phyloP scores from a whole-genome alignment of 345 rosid genomes.

The Jatropha curcas region DNA sequence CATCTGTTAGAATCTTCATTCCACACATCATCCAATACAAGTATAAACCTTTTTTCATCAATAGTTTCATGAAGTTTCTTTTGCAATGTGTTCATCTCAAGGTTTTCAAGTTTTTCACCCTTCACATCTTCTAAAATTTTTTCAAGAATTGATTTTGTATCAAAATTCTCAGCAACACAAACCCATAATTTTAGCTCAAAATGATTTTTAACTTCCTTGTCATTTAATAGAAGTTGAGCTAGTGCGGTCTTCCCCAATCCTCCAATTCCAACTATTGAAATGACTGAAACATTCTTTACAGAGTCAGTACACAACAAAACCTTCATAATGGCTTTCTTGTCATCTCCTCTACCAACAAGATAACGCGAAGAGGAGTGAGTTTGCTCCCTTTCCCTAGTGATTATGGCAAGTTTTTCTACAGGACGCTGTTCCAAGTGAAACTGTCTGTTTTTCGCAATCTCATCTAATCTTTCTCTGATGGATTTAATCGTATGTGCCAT shows the following conservation, averaged over 20 bases:
- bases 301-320: slow-evolving; percentile 1
- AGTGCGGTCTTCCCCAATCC: slow-evolving; percentile 20
- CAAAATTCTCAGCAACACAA: slow-evolving; percentile 21
- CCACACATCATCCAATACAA: slow-evolving; percentile 33
- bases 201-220: slow-evolving; percentile 6
- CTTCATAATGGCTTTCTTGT: slow-evolving; percentile 6
- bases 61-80: background rate
- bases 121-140: slow-evolving; percentile 13
- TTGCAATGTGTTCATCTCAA: background rate
- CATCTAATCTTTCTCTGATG: slow-evolving; percentile 22
- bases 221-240: slow-evolving; percentile 10
- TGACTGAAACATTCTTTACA: slow-evolving; percentile 6
- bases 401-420: background rate
- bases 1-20: background rate
- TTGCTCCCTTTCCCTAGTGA: background rate
- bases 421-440: background rate
- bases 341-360: slow-evolving; percentile 24
- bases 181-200: slow-evolving; percentile 29
- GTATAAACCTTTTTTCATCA: slow-evolving; percentile 21
- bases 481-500: slow-evolving; percentile 16
- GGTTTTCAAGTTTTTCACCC: background rate
- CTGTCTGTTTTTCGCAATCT: background rate
- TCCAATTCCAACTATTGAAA: slow-evolving; percentile 22
- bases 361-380: slow-evolving; percentile 14
- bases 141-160: slow-evolving; percentile 4